A percentile compares a stretch with the other conserved stretches of the same genome.
These are phyloP conservation scores for Penicillium nucicola DNA, from an alignment of 495 filamentous ascomycete genomes.

Conservation along the genomic window DNA sequence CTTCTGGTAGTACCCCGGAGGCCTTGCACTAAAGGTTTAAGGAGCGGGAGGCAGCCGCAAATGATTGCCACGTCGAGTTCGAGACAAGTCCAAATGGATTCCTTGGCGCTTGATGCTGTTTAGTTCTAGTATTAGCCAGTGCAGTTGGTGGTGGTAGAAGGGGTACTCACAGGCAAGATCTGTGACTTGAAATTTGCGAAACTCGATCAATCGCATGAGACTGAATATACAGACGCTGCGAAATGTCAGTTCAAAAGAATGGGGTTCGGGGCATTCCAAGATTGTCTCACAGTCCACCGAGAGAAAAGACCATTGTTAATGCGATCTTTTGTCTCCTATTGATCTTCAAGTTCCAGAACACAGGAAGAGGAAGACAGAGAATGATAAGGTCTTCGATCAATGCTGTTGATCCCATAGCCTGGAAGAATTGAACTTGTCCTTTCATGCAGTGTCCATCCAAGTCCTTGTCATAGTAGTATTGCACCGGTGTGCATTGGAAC, in stretches of 20 bases:
- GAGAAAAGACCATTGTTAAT: conserved; percentile 2
- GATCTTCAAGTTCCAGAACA: conserved; percentile 23
- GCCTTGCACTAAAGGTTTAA: too few species aligned
- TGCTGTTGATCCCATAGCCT: conserved; percentile 16
- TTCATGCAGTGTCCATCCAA: conserved; percentile 24
- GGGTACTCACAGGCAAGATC: conserved; percentile 7
- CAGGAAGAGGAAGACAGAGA: conserved; percentile 32
- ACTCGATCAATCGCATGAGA: conserved; percentile 19
- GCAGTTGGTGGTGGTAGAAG: too few species aligned
- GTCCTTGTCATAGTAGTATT: conserved; percentile 24
- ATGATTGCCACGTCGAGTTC: too few species aligned
- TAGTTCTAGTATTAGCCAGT: too few species aligned
- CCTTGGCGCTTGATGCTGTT: too few species aligned
- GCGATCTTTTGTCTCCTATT: conserved; percentile 23
- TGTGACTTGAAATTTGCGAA: conserved; percentile 14
- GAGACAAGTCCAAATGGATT: too few species aligned
- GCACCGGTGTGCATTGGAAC: conserved; percentile 27
- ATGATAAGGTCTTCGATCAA: conserved; percentile 34
- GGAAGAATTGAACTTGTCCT: conserved; percentile 12
- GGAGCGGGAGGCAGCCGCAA: too few species aligned
- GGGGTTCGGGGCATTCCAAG: background rate
- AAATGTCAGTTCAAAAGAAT: background rate
- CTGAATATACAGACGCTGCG: conserved; percentile 25
- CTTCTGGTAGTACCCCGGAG: too few species aligned
- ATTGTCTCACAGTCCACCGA: background rate